Conservation (phyloP, 768 basidiomycete species). For the Tricholoma hemisulphureum region DNA sequence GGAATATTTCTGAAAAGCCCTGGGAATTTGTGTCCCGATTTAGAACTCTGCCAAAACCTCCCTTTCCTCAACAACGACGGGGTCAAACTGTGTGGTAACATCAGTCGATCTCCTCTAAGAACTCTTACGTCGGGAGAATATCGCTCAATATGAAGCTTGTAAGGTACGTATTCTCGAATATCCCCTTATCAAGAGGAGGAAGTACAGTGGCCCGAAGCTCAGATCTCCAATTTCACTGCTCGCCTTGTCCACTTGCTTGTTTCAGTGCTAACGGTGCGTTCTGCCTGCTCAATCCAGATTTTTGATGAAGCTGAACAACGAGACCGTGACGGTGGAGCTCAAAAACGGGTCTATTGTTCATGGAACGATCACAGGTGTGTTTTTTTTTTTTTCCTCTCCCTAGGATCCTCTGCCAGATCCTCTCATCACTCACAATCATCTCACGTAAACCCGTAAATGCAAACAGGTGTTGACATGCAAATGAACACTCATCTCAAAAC, state of each 20-base stretch:
- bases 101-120: neutral
- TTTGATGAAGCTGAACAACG: slow-evolving; percentile 99
- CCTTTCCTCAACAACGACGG: neutral
- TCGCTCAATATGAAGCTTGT: slow-evolving; percentile 72
- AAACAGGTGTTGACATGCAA: slow-evolving; percentile 93
- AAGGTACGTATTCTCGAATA: slow-evolving; percentile 47
- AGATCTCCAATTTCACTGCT: slow-evolving; percentile 1
- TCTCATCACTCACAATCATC: neutral
- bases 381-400: neutral
- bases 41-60: neutral
- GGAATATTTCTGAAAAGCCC: too few relatives aligned
- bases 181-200: slow-evolving; percentile 6
- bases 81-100: neutral
- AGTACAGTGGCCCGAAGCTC: neutral
- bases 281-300: slow-evolving; percentile 52
- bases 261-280: slow-evolving; percentile 3
- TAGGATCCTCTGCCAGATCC: neutral
- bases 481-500: slow-evolving; percentile 99
- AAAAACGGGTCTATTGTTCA: slow-evolving; percentile 96
- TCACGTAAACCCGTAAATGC: slow-evolving; percentile 2
- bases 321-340: slow-evolving; percentile 96
- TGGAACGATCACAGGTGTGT: slow-evolving; percentile 93
- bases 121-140: neutral
- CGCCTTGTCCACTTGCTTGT: neutral
- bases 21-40: neutral